Evolutionary conservation across 1,284 basidiomycete species (phyloP), one percentile per base, ranked within the genome.

Genomic region (Schizophyllum commune): DNA sequence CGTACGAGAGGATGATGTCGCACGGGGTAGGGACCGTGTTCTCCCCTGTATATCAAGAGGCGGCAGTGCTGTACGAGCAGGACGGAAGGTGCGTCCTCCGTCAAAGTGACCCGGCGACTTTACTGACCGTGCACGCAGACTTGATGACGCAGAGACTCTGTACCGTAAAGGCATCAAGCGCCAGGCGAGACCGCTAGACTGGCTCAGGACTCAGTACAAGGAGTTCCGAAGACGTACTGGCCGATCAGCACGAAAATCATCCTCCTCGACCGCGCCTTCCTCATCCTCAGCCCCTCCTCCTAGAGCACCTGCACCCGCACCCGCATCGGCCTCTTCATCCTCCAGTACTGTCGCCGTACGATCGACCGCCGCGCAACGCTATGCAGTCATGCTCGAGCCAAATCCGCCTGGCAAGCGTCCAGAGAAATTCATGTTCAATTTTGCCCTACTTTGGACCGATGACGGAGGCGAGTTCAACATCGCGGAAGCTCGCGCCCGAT

Each of bases 41-140:
- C 70, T 88, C 91, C 1, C 73, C 91, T 47, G 78, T 98, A 54
- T 98, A 98, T 70, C 95, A 98, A 72, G 95, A 97, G 72, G 93
- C 90, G 74, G 95, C 94, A 0, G 79, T 82, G 32, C 85, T 90
- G 4, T 76, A 94, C 47, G 96, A 98, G 72, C 77, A 86, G 33
- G 82, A 88, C 64, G 74, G 77, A 64, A 82, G 84, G 92, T 94
- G 73, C 72, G 89, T 79, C n/a, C 33, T 52, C 2, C 57, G 56
- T 59, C 52, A 39, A 34, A 57, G 39, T 53, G 57, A 56, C 39
- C 5, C 52, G 19, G 17, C 51, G 61, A 32, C 27, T 56, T 22
- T 58, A 61, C 52, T 69, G 21, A 69, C 63, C 27, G 22, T 63
- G 47, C 55, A 51, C 55, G 56, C 69, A 94, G 91, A 67, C 80